phyloP scores from a whole-genome alignment of 1,284 basidiomycete genomes.

The Afroboletus lepidellus region DNA sequence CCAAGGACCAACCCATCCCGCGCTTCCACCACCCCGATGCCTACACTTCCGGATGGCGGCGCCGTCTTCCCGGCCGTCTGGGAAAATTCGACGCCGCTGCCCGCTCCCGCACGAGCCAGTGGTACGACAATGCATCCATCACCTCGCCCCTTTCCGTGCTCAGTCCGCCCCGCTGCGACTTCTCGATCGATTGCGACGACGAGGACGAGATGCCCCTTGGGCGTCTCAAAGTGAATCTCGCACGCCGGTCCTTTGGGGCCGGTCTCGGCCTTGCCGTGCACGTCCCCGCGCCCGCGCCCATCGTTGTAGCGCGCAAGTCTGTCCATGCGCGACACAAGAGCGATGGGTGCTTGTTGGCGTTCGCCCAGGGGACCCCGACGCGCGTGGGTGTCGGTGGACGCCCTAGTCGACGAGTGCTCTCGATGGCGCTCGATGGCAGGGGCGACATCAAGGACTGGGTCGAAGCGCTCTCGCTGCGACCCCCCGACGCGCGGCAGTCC shows the following conservation, averaged over 20 bases:
- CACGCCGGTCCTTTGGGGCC: background rate
- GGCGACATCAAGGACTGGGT: constrained; percentile 16
- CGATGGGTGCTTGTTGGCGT: constrained; percentile 22
- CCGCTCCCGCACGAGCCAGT: constrained; percentile 3
- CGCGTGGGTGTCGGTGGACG: constrained; percentile 12
- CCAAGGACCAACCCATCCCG: constrained; percentile 2
- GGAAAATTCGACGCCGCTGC: constrained; percentile 1
- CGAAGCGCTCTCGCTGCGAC: constrained; percentile 19
- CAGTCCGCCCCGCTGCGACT: constrained; percentile 19
- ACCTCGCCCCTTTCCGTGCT: constrained; percentile 18
- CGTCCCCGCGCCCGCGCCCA: background rate
- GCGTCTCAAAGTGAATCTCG: constrained; percentile 12
- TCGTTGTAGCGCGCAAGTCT: constrained; percentile 1
- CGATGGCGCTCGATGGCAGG: constrained; percentile 8
- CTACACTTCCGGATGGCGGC: constrained; percentile 22
- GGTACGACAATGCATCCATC: constrained; percentile 20
- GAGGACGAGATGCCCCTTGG: constrained; percentile 24
- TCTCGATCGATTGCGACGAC: constrained; percentile 7
- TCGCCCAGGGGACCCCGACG: constrained; percentile 19
- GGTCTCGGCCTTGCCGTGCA: background rate
- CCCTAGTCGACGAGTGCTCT: constrained; percentile 2
- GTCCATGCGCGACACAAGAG: constrained; percentile 15
- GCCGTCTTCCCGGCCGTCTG: constrained; percentile 23
- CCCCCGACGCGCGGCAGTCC: background rate
- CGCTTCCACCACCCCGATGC: constrained; percentile 18